Evolutionary conservation across 306 rosid species (phyloP), one percentile per base, ranked within the genome.

Genomic region (Pueraria montana): DNA sequence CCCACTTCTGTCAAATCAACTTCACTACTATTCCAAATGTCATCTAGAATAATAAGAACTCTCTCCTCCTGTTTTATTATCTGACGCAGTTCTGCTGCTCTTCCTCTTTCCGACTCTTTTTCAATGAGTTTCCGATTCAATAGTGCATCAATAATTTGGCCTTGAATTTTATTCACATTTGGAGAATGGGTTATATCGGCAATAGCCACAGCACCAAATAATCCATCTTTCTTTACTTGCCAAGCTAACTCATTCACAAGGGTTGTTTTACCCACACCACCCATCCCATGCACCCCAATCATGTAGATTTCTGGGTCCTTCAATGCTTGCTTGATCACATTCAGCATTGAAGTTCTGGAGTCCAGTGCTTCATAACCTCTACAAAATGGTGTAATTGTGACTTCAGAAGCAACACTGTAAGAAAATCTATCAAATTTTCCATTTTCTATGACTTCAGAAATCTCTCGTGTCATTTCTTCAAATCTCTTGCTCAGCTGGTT

Each of bases 271-370:
- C n/a, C n/a, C n/a, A n/a, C n/a, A n/a, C n/a, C n/a, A n/a, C 6
- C 81, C 81, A 48, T 42, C 32, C 81, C 83, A 23, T 55, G 5
- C 43, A 79, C 70, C 12, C 83, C 77, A 79, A 79, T 26, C 69
- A 38, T 16, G 27, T 21, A 4, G 1, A 24, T 10, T 10, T 16
- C 42, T 26, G 42, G 30, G 24, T 40, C 69, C 66, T 42, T 16
- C 59, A 69, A 17, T 5, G 32, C 40, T 16, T 24, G 2, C 63
- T 7, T 58, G 11, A 80, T 59, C 43, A 56, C 58, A 3, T 58
- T 38, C 24, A 71, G 8, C 6, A 34, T 34, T 34, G 8, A 34
- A 4, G 40, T 34, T 34, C 40, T 6, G 8, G 40, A 34, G 0
- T n/a, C 1, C 11, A 80, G 0, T 16, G 71, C 62, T 43, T 23